Base-by-base conservation (phyloP, 176 grass and related monocot genomes). In the Neostapfia colusana region DNA sequence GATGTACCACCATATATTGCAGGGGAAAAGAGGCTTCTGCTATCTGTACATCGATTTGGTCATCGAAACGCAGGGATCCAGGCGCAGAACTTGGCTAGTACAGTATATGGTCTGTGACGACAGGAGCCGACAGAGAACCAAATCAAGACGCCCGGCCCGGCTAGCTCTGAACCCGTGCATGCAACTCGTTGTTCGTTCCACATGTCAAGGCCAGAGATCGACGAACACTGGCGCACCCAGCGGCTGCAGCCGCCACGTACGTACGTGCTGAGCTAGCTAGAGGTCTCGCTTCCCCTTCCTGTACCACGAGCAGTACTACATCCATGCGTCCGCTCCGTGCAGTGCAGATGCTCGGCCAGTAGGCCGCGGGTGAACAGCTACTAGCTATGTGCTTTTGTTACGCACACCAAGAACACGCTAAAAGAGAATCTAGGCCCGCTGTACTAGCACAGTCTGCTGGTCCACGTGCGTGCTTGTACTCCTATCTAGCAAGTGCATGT, bases 41-140 rank as follows among this genome's bases (percentile, higher is more conserved):
- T 21, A 56, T 10, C 2, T 2, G 10, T 56, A 56, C 53, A 24
- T 23, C 6, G n/a, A 56, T 56, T 23, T 23, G 55, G 8, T 58
- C 23, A 13, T 69, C 6, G 1, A 50, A 18, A 60, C 24, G 72
- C 51, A 18, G 53, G 3, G 54, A 4, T 57, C 8, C 15, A 28
- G 18, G 25, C 38, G 15, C 20, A 40, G 53, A n/a, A 62, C 16
- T 39, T 31, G 16, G 21, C 18, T 13, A 6, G 39, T 6, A n/a
- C n/a, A n/a, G n/a, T n/a, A n/a, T n/a, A 18, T 17, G 13, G 27
- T 45, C 49, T 76, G 55, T 77, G 82, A 72, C 37, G 74, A 50
- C 51, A 64, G 43, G 26, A 28, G 73, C 50, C 53, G 45, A 16
- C 45, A n/a, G 35, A 39, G 44, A 21, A 21, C 82, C 67, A 56